phyloP scores from a whole-genome alignment of 495 filamentous ascomycete genomes.

The Penicillium crystallinum region DNA sequence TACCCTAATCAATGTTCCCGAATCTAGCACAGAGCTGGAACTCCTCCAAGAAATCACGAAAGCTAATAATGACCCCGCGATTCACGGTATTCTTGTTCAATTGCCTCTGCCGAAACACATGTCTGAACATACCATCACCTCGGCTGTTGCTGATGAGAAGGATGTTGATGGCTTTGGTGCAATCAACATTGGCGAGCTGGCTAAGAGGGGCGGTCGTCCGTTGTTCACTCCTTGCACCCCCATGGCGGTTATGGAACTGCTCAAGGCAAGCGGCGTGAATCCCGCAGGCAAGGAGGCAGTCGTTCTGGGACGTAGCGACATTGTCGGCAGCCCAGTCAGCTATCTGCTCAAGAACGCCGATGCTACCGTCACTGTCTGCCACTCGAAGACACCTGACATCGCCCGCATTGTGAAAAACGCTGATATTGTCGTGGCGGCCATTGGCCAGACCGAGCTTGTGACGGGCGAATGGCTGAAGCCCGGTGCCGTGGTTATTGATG shows the following conservation, averaged over 20 bases:
- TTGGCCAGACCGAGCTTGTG: constrained; percentile 80
- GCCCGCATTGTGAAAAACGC: constrained; percentile 71
- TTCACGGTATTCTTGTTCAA: constrained; percentile 94
- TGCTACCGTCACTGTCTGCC: constrained; percentile 94
- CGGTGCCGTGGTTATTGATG: constrained; percentile 92
- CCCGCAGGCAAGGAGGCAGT: constrained; percentile 88
- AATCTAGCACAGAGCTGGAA: constrained; percentile 76
- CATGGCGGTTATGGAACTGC: constrained; percentile 90
- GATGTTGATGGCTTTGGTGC: constrained; percentile 97
- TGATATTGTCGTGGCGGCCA: constrained; percentile 87
- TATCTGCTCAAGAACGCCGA: constrained; percentile 92
- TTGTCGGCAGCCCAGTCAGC: constrained; percentile 94
- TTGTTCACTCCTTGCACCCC: constrained; percentile 92
- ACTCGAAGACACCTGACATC: constrained; percentile 76
- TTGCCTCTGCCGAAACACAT: constrained; percentile 84
- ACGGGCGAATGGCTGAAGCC: constrained; percentile 94
- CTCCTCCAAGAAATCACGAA: constrained; percentile 72
- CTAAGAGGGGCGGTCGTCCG: constrained; percentile 85
- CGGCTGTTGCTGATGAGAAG: constrained; percentile 84
- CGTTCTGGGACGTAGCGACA: constrained; percentile 91
- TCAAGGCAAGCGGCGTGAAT: constrained; percentile 77
- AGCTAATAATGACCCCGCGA: constrained; percentile 79
- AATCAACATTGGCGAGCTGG: constrained; percentile 88
- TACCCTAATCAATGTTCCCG: constrained; percentile 75
- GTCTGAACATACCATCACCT: constrained; percentile 83